Percentiles rank a stretch among this genome's conserved stretches.
Evolutionary conservation across 495 filamentous ascomycete species (phyloP).

Genomic region (Penicillium alfredii): DNA sequence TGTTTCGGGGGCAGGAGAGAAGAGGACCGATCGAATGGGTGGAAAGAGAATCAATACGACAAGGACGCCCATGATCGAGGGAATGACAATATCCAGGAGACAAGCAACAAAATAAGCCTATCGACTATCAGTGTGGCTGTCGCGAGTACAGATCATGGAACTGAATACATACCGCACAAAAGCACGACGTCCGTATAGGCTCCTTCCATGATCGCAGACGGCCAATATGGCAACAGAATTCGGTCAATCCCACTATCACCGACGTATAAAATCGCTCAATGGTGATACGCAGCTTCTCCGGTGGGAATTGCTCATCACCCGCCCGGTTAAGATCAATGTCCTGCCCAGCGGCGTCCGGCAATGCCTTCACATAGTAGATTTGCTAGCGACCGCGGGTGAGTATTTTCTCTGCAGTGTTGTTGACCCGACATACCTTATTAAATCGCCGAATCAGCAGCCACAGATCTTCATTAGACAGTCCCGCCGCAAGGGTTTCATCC

Average conservation of each 20-base stretch:
- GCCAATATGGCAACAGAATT: slow-evolving; percentile 65
- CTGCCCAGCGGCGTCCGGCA: slow-evolving; percentile 44
- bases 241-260: slow-evolving; percentile 60
- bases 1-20: slow-evolving; percentile 66
- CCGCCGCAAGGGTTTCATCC: slow-evolving; percentile 28
- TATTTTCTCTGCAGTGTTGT: slow-evolving; percentile 1
- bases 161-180: slow-evolving; percentile 49
- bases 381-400: slow-evolving; percentile 48
- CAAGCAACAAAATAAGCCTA: slow-evolving; percentile 71
- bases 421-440: slow-evolving; percentile 57
- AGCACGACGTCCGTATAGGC: slow-evolving; percentile 57
- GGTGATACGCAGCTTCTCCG: slow-evolving; percentile 74
- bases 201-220: slow-evolving; percentile 79
- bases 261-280: slow-evolving; percentile 81
- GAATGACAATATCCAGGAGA: slow-evolving; percentile 68
- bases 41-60: slow-evolving; percentile 65
- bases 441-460: slow-evolving; percentile 78
- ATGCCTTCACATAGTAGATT: slow-evolving; percentile 81
- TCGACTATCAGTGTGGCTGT: no score
- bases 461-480: slow-evolving; percentile 74
- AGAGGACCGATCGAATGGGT: slow-evolving; percentile 55
- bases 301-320: slow-evolving; percentile 79
- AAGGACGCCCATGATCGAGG: slow-evolving; percentile 48
- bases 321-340: slow-evolving; percentile 77
- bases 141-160: no score